A percentile compares a stretch with the other conserved stretches of the same genome.
Evolutionary conservation across 2,329 filamentous ascomycete genomes (phyloP).

Genomic region (Beauveria australis): DNA sequence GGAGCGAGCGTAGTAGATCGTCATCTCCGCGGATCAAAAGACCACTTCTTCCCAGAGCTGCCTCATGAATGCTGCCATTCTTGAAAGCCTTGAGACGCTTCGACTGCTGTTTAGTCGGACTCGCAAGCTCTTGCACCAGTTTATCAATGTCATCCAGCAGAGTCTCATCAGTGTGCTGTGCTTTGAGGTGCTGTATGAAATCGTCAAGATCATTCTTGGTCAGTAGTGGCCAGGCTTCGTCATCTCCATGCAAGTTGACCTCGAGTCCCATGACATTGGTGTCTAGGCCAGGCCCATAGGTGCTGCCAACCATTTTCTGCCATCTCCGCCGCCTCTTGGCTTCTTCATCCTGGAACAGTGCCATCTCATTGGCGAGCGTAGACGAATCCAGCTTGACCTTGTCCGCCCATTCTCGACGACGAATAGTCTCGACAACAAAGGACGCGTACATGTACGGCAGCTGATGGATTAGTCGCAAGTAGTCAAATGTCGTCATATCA

Average conservation of each 20-base stretch:
- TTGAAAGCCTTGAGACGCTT: conserved; percentile 91
- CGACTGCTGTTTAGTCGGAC: conserved; percentile 76
- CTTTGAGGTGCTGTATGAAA: conserved; percentile 60
- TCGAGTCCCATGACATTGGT: conserved; percentile 69
- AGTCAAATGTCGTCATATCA: conserved; percentile 71
- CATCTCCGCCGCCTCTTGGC: conserved; percentile 80
- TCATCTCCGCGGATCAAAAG: conserved; percentile 81
- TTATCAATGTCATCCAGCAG: conserved; percentile 66
- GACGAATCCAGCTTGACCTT: conserved; percentile 84
- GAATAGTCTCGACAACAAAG: conserved; percentile 75
- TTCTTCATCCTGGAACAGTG: conserved; percentile 86
- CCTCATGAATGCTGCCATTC: conserved; percentile 89
- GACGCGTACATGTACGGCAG: conserved; percentile 87
- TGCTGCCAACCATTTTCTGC: conserved; percentile 75
- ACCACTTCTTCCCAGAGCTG: conserved; percentile 77
- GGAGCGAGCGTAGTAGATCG: conserved; percentile 67
- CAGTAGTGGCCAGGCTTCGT: conserved; percentile 71
- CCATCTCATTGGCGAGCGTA: conserved; percentile 85
- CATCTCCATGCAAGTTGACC: conserved; percentile 73
- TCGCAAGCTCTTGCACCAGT: conserved; percentile 69
- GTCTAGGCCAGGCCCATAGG: conserved; percentile 61
- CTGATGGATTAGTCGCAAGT: conserved; percentile 70
- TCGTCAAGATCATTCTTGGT: conserved; percentile 67
- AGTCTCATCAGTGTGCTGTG: conserved; percentile 55
- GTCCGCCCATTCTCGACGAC: conserved; percentile 82